Conservation (phyloP, 176 grass and related monocot species). For the Carex myosuroides region DNA sequence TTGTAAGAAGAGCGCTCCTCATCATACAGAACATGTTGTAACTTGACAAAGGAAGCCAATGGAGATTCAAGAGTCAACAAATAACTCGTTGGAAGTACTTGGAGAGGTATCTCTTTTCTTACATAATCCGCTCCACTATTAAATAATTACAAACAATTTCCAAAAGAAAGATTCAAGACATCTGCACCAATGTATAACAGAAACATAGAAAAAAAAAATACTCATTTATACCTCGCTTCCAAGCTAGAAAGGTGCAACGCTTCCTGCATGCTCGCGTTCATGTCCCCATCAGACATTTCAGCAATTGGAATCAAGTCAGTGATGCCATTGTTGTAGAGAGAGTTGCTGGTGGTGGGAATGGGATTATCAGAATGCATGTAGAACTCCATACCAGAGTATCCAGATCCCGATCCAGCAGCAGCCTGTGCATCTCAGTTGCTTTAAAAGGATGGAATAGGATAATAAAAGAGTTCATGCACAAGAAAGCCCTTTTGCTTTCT, state of each 20-base stretch:
- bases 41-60: constrained; percentile 61
- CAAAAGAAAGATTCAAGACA: not conserved
- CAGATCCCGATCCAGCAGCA: constrained; percentile 43
- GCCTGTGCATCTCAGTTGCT: constrained; percentile 23
- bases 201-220: not conserved
- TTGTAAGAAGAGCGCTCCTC: constrained; percentile 94
- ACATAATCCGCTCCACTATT: constrained; percentile 84
- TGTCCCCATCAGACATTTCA: constrained; percentile 61
- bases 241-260: constrained; percentile 89
- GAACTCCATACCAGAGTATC: constrained; percentile 45
- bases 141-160: constrained; percentile 23
- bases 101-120: constrained; percentile 71
- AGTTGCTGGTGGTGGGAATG: constrained; percentile 24
- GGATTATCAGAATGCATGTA: constrained; percentile 54
- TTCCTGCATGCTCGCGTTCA: constrained; percentile 85
- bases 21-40: constrained; percentile 84
- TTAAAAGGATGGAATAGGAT: constrained; percentile 16
- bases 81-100: constrained; percentile 58
- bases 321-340: constrained; percentile 34
- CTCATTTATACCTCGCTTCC: constrained; percentile 68
- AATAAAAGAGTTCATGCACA: not conserved
- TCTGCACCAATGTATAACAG: constrained; percentile 2
- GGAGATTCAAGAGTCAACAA: constrained; percentile 67
- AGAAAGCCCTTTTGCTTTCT: not conserved
- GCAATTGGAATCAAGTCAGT: constrained; percentile 24